These are phyloP conservation scores for Trichoderma guizhouense DNA, from an alignment of 2,329 filamentous ascomycete species.

Conservation along the genomic window DNA sequence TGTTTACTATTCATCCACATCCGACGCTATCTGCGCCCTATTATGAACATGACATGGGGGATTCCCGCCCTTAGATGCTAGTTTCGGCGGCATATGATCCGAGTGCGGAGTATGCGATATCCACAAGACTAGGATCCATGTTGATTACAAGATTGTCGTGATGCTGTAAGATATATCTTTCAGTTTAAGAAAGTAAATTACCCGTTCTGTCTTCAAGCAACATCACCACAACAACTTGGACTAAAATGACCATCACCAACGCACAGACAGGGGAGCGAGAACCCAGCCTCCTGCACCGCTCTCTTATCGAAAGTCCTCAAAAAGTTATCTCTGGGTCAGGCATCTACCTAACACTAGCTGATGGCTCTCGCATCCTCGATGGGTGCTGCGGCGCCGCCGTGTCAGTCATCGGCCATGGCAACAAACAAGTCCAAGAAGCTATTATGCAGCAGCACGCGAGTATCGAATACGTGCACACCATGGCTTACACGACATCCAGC, in stretches of 20 bases:
- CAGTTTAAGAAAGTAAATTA: not conserved
- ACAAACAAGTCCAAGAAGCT: conserved; percentile 57
- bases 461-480: conserved; percentile 44
- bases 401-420: conserved; percentile 59
- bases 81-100: not conserved
- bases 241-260: not conserved
- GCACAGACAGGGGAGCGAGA: conserved; percentile 6
- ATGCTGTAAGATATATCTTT: not conserved
- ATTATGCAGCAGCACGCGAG: conserved; percentile 57
- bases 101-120: not conserved
- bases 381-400: conserved; percentile 67
- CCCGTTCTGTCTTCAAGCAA: not conserved
- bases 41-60: not conserved
- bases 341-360: conserved; percentile 33
- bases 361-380: conserved; percentile 55
- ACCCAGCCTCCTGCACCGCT: conserved; percentile 34
- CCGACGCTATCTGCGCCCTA: not conserved
- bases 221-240: not conserved
- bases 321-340: conserved; percentile 43
- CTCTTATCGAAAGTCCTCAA: conserved; percentile 28
- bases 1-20: not conserved
- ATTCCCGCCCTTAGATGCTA: not conserved
- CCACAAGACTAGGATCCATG: not conserved
- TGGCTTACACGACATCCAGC: conserved; percentile 48
- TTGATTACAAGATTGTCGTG: not conserved